These are phyloP conservation scores for Thymus quinquecostatus DNA, from an alignment of 257 asterid genomes.

Conservation along the genomic window DNA sequence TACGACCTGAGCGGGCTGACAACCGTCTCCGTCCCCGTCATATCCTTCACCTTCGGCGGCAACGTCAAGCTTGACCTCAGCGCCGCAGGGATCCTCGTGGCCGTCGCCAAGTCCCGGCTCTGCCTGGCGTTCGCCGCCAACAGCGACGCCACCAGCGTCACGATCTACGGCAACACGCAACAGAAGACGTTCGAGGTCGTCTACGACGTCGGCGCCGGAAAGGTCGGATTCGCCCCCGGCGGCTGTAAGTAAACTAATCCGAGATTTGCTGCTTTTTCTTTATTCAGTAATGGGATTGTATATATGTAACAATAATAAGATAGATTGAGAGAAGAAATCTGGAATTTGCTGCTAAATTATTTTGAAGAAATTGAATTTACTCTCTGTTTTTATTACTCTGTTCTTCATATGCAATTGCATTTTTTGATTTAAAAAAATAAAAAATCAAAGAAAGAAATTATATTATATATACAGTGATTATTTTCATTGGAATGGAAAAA, in stretches of 20 bases:
- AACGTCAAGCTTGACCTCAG: conserved; percentile 47
- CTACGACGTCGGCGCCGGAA: conserved; percentile 72
- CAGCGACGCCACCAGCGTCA: conserved; percentile 32
- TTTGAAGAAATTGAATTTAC: too few species aligned
- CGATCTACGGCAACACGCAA: conserved; percentile 67
- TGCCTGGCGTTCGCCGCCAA: conserved; percentile 79
- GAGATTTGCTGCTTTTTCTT: not conserved
- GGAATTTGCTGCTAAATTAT: too few species aligned
- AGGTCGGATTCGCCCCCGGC: conserved; percentile 60
- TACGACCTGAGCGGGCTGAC: conserved; percentile 50
- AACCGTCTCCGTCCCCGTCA: conserved; percentile 41
- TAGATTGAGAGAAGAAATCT: not conserved
- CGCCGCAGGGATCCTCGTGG: conserved; percentile 38
- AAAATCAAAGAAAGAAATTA: too few species aligned
- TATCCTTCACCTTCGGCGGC: conserved; percentile 56
- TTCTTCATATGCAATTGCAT: too few species aligned
- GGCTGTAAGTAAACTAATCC: conserved; percentile 49
- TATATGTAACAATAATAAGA: conserved; percentile 15
- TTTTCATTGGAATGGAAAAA: not conserved
- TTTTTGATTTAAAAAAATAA: too few species aligned
- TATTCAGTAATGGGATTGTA: conserved; percentile 3
- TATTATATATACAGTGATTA: too few species aligned
- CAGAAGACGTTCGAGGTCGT: conserved; percentile 72
- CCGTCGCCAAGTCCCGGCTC: conserved; percentile 15
- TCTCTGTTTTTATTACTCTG: too few species aligned